These are phyloP conservation scores for Flaveria robusta DNA, from an alignment of 129 eudicot genomes.

Conservation along the genomic window DNA sequence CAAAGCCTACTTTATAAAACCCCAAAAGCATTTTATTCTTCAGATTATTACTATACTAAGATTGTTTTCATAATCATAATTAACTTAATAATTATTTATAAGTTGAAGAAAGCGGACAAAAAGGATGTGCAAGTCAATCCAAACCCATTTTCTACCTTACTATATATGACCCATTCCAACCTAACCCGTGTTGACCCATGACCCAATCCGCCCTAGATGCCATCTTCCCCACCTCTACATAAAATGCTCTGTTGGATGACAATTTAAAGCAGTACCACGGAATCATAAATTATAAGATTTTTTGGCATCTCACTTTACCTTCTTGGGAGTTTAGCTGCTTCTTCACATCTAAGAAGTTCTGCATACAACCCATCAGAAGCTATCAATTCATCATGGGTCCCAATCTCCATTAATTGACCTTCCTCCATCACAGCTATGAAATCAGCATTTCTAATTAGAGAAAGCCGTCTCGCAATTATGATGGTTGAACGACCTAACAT, in stretches of 20 bases:
- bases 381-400: conserved; percentile 90
- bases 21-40: neutral
- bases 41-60: neutral
- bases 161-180: neutral
- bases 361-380: conserved; percentile 89
- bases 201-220: neutral
- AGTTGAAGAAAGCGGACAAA: neutral
- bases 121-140: neutral
- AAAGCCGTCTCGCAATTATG: conserved; percentile 84
- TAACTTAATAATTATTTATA: neutral
- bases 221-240: neutral
- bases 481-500: conserved; percentile 96
- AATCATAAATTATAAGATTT: neutral
- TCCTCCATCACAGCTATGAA: conserved; percentile 97
- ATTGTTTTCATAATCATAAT: neutral
- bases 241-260: neutral
- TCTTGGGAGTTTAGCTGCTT: conserved; percentile 98
- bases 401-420: conserved; percentile 95
- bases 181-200: neutral
- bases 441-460: conserved; percentile 90
- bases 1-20: conserved; percentile 2
- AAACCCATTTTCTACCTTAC: neutral
- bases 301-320: conserved; percentile 45
- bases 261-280: neutral
- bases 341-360: conserved; percentile 91